These are phyloP conservation scores for Backusella macrospora DNA, from an alignment of 192 early-diverging fungal species.

Conservation along the genomic window DNA sequence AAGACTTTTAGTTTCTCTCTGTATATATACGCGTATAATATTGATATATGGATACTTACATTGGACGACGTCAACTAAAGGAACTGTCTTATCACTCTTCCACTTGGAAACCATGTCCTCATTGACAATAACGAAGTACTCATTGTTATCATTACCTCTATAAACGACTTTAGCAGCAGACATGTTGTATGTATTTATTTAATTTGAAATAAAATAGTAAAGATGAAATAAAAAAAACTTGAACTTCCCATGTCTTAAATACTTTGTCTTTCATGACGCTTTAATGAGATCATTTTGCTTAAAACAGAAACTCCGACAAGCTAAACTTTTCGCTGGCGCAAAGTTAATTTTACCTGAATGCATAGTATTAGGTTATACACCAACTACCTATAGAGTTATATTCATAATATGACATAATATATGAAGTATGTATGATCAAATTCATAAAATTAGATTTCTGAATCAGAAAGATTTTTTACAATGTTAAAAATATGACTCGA, in stretches of 20 bases:
- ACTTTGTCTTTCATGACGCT: neutral
- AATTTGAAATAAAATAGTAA: neutral
- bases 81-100: conserved; percentile 40
- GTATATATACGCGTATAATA: neutral
- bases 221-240: neutral
- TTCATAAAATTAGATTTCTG: no score
- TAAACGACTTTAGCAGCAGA: conserved; percentile 26
- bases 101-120: conserved; percentile 32
- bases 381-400: no score
- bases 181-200: neutral
- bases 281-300: neutral
- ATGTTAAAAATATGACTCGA: no score
- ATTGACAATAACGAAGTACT: conserved; percentile 42
- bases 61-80: conserved; percentile 41
- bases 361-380: no score
- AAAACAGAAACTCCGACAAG: neutral
- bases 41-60: conserved; percentile 20
- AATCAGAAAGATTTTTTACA: no score
- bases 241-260: neutral
- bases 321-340: neutral
- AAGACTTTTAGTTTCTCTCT: neutral
- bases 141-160: conserved; percentile 31
- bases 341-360: neutral
- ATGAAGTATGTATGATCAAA: no score
- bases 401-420: no score